Percentiles rank a stretch among this genome's conserved stretches.
These are phyloP conservation scores for Curvularia hawaiiensis DNA, from an alignment of 2,329 filamentous ascomycete species.

Conservation along the genomic window DNA sequence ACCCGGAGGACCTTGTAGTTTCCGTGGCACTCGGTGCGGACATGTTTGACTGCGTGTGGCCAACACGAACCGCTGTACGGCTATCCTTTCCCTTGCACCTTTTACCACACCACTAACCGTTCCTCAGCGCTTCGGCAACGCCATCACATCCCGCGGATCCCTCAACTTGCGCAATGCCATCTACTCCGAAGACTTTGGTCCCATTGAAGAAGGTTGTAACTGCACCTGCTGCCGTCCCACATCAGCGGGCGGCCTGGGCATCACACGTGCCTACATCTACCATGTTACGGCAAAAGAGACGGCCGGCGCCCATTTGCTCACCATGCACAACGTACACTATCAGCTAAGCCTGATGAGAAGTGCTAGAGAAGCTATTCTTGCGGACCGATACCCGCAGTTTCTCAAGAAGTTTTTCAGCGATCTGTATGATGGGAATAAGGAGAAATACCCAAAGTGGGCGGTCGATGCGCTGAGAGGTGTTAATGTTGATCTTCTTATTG, in stretches of 20 bases:
- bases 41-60: slow-evolving; percentile 99
- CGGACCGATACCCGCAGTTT: slow-evolving; percentile 80
- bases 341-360: slow-evolving; percentile 82
- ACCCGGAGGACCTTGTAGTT: slow-evolving; percentile 93
- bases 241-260: slow-evolving; percentile 72
- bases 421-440: slow-evolving; percentile 67
- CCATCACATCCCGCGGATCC: slow-evolving; percentile 80
- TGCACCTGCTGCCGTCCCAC: slow-evolving; percentile 76
- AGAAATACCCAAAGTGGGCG: slow-evolving; percentile 80
- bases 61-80: slow-evolving; percentile 81
- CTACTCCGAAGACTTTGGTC: slow-evolving; percentile 79
- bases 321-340: slow-evolving; percentile 96
- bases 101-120: neutral
- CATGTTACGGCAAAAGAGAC: slow-evolving; percentile 95
- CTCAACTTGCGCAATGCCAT: slow-evolving; percentile 80
- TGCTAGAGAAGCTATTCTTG: slow-evolving; percentile 76
- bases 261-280: slow-evolving; percentile 88
- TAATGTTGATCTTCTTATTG: slow-evolving; percentile 60
- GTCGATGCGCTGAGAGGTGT: slow-evolving; percentile 78
- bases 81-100: neutral
- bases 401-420: slow-evolving; percentile 77
- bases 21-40: slow-evolving; percentile 93
- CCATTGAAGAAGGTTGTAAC: slow-evolving; percentile 80
- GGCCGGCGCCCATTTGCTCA: slow-evolving; percentile 82
- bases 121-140: slow-evolving; percentile 81